Evolutionary conservation across 1,284 basidiomycete species (phyloP), one percentile per base, ranked within the genome.

Genomic region (Albatrellus sp.): DNA sequence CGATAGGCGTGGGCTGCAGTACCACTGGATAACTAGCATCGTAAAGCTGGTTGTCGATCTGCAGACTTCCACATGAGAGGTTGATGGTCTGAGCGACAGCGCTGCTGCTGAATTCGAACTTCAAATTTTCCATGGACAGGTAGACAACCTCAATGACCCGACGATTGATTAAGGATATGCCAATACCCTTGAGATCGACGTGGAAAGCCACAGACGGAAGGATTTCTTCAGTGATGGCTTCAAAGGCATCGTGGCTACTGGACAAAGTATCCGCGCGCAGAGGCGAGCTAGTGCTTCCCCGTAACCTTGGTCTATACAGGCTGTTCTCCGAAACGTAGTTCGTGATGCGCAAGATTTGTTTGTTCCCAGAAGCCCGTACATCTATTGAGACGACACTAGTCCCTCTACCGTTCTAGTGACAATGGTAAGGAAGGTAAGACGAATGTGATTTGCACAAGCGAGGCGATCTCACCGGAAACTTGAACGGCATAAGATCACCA

Each of bases 11-110:
- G 0, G 96, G 96, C 58, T 98, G 96, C 34, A 99, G 70, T 44
- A 98, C 80, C 49, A 99, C 93, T 0, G 96, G 93, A 70, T 88
- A 99, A 12, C 94, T 64, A 16, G 91, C 92, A 47, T 97, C 96
- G 52, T 98, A 94, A 7, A 99, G 75, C 61, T 99, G 96, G 58
- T 98, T 99, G 64, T 98, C 93, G 50, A 98, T 79, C 62, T 99
- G 94, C 24, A 99, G 74, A 60, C 76, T 85, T 40, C 90, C 91
- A 60, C 84, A 90, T n/a, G 85, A 80, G 37, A 97, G 40, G 42
- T 78, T 89, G 44, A 91, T 69, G 9, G 88, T 76, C 55, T 94
- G 90, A 19, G 90, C 87, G 36, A 85, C 72, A 1, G 77, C 69
- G 51, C 83, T 94, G 59, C 90, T 80, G 40, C 75, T 78, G 63